Percentiles rank a stretch among this genome's conserved stretches.
Conservation (phyloP, 2,329 filamentous ascomycete species). For the Penicillium sp. region DNA sequence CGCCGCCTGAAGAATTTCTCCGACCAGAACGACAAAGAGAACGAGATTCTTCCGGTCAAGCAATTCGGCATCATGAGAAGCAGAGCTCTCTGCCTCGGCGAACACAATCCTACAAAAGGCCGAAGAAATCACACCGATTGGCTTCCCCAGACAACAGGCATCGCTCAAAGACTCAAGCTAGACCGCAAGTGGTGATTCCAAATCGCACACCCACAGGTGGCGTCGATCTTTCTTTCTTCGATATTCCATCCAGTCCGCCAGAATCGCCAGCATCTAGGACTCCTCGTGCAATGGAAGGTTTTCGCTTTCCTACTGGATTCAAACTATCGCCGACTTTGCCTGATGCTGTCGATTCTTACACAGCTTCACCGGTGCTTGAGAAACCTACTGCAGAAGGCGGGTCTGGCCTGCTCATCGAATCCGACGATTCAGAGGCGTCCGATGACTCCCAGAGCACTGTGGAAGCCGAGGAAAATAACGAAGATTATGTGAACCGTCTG, state of each 20-base stretch:
- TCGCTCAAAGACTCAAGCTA: conserved; percentile 8
- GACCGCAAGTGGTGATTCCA: conserved; percentile 28
- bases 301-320: conserved; percentile 39
- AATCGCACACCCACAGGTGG: conserved; percentile 15
- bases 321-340: conserved; percentile 29
- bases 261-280: conserved; percentile 29
- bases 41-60: neutral
- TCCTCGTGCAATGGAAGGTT: conserved; percentile 24
- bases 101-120: conserved; percentile 33
- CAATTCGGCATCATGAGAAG: conserved; percentile 1
- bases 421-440: conserved; percentile 20
- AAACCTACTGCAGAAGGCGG: conserved; percentile 14
- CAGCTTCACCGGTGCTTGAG: conserved; percentile 16
- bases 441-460: conserved; percentile 18
- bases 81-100: conserved; percentile 4
- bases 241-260: conserved; percentile 42
- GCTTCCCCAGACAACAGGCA: conserved; percentile 8
- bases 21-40: conserved; percentile 11
- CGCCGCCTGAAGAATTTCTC: conserved; percentile 30
- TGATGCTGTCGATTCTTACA: conserved; percentile 23
- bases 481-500: conserved; percentile 30
- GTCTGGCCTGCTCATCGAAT: conserved; percentile 11
- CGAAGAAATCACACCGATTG: conserved; percentile 30
- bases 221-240: conserved; percentile 22
- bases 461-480: conserved; percentile 19